phyloP scores from a whole-genome alignment of 441 rosid species.

The Populus tomentosa region DNA sequence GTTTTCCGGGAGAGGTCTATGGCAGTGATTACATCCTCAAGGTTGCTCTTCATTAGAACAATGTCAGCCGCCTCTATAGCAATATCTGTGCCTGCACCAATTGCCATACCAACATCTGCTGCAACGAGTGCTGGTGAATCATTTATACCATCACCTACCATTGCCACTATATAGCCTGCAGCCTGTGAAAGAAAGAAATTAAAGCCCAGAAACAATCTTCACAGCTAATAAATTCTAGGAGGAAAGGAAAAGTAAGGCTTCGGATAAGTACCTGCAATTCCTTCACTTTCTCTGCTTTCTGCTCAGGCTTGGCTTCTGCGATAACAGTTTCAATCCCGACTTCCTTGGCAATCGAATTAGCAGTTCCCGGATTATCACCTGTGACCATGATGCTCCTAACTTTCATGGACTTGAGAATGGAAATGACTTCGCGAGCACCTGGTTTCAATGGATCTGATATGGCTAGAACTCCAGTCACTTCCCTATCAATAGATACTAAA shows the following conservation, averaged over 20 bases:
- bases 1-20: slow-evolving; percentile 84
- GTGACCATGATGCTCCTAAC: slow-evolving; percentile 82
- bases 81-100: slow-evolving; percentile 92
- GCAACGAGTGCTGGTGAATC: slow-evolving; percentile 92
- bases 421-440: slow-evolving; percentile 60
- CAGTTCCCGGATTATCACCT: slow-evolving; percentile 97
- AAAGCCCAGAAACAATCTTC: neutral
- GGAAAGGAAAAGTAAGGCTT: neutral
- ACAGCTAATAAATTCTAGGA: neutral
- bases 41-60: slow-evolving; percentile 81
- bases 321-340: slow-evolving; percentile 69
- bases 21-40: slow-evolving; percentile 91
- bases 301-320: slow-evolving; percentile 90
- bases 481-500: slow-evolving; percentile 54
- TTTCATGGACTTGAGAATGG: slow-evolving; percentile 74
- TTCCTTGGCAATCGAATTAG: slow-evolving; percentile 72
- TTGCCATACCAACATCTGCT: slow-evolving; percentile 94
- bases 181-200: slow-evolving; percentile 35
- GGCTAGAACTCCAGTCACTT: slow-evolving; percentile 60
- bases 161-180: slow-evolving; percentile 64
- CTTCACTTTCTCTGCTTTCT: slow-evolving; percentile 83
- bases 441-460: slow-evolving; percentile 83
- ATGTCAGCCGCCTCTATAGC: slow-evolving; percentile 96
- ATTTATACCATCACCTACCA: slow-evolving; percentile 95
- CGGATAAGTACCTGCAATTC: slow-evolving; percentile 54